Evolutionary conservation across 306 rosid genomes (phyloP).

Genomic region (Casuarina cunninghamiana): DNA sequence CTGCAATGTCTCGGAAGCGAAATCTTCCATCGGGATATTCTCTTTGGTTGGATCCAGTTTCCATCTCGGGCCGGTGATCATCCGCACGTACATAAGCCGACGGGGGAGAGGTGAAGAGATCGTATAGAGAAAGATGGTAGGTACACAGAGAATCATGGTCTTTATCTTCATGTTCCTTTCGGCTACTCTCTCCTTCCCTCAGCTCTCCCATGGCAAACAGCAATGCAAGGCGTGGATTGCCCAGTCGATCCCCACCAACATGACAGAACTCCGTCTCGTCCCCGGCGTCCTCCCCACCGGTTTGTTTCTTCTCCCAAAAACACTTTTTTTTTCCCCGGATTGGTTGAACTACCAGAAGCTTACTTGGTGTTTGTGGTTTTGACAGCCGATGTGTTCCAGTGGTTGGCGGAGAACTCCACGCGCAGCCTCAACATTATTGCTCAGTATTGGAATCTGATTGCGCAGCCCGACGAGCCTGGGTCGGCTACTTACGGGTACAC

Average conservation of each 20-base stretch:
- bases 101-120: too few species aligned
- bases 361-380: neutral
- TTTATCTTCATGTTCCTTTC: neutral
- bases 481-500: constrained; percentile 87
- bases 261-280: constrained; percentile 48
- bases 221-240: constrained; percentile 55
- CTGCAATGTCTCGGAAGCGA: too few species aligned
- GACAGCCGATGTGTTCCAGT: constrained; percentile 76
- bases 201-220: constrained; percentile 16
- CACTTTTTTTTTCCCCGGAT: too few species aligned
- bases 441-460: constrained; percentile 75
- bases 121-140: too few species aligned
- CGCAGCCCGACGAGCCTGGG: constrained; percentile 60
- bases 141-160: too few species aligned
- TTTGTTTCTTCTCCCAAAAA: too few species aligned
- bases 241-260: constrained; percentile 55
- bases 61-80: too few species aligned
- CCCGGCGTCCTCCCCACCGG: constrained; percentile 38
- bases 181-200: constrained; percentile 12
- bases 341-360: too few species aligned
- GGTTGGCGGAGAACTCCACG: constrained; percentile 81
- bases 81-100: too few species aligned
- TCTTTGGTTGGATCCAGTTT: too few species aligned
- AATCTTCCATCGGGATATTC: too few species aligned
- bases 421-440: constrained; percentile 67